These are phyloP conservation scores for Rhododendron griersonianum DNA, from an alignment of 148 eudicot genomes.

Conservation along the genomic window DNA sequence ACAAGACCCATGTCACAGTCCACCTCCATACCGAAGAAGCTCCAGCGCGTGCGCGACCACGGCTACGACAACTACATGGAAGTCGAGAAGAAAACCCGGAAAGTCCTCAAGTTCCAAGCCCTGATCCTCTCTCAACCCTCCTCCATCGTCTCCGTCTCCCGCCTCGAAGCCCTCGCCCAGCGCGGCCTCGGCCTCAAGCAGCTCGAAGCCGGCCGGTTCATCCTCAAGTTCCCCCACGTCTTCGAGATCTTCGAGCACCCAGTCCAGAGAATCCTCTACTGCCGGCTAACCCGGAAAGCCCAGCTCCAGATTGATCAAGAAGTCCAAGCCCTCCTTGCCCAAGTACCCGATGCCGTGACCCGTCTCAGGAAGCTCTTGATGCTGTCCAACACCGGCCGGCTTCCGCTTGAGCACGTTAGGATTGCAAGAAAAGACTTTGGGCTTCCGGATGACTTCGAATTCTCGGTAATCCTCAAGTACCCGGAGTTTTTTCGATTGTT, in stretches of 20 bases:
- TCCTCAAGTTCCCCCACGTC: slow-evolving; percentile 82
- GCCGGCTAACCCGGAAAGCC: slow-evolving; percentile 73
- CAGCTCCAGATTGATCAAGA: slow-evolving; percentile 69
- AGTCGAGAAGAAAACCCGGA: slow-evolving; percentile 76
- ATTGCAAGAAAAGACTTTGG: slow-evolving; percentile 81
- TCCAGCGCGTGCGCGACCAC: slow-evolving; percentile 62
- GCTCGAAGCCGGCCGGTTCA: slow-evolving; percentile 66
- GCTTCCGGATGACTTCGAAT: slow-evolving; percentile 90
- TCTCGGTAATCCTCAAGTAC: slow-evolving; percentile 62
- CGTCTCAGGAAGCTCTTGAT: slow-evolving; percentile 73
- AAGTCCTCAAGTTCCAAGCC: slow-evolving; percentile 70
- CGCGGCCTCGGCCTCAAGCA: slow-evolving; percentile 57
- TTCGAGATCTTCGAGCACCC: slow-evolving; percentile 96
- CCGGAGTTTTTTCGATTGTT: slow-evolving; percentile 77
- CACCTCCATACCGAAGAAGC: slow-evolving; percentile 77
- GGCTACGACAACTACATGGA: slow-evolving; percentile 93
- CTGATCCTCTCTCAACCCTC: slow-evolving; percentile 64
- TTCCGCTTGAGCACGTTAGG: slow-evolving; percentile 68
- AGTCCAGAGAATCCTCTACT: slow-evolving; percentile 79
- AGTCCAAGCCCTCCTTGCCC: slow-evolving; percentile 55
- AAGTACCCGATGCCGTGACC: slow-evolving; percentile 60
- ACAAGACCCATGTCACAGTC: slow-evolving; percentile 55
- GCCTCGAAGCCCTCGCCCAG: slow-evolving; percentile 59
- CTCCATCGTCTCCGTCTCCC: slow-evolving; percentile 49
- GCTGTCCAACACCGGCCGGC: slow-evolving; percentile 70